Conservation (phyloP, 129 eudicot genomes). For the Mikania micrantha region DNA sequence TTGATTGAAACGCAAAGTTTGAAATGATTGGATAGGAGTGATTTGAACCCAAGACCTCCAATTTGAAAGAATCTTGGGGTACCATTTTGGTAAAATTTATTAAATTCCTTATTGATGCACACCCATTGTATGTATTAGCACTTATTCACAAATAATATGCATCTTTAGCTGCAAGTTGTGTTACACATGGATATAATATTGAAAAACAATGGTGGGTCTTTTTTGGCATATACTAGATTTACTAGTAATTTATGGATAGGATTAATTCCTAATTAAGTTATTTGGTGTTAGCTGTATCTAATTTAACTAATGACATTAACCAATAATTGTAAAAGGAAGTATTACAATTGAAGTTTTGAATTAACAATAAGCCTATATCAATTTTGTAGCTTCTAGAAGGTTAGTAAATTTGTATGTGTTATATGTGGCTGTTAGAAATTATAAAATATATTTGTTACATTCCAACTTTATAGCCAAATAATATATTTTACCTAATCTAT, state of each 20-base stretch:
- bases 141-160: not conserved
- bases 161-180: not conserved
- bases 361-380: not conserved
- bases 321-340: not conserved
- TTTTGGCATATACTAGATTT: not conserved
- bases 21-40: too few relatives aligned
- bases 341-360: not conserved
- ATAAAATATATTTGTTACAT: not conserved
- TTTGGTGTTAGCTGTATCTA: not conserved
- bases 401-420: not conserved
- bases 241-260: not conserved
- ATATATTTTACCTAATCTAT: too few relatives aligned
- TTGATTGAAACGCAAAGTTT: too few relatives aligned
- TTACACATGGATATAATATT: not conserved
- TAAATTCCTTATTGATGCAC: too few relatives aligned
- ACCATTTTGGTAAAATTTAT: too few relatives aligned
- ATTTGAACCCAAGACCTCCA: too few relatives aligned
- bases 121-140: too few relatives aligned
- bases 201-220: not conserved
- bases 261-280: not conserved
- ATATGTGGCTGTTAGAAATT: not conserved
- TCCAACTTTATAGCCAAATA: not conserved
- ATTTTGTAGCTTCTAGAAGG: not conserved
- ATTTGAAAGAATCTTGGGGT: too few relatives aligned
- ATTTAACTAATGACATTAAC: constrained; percentile 1